Evolutionary conservation across 176 grass and related monocot species (phyloP).

Genomic region (Olyra latifolia): DNA sequence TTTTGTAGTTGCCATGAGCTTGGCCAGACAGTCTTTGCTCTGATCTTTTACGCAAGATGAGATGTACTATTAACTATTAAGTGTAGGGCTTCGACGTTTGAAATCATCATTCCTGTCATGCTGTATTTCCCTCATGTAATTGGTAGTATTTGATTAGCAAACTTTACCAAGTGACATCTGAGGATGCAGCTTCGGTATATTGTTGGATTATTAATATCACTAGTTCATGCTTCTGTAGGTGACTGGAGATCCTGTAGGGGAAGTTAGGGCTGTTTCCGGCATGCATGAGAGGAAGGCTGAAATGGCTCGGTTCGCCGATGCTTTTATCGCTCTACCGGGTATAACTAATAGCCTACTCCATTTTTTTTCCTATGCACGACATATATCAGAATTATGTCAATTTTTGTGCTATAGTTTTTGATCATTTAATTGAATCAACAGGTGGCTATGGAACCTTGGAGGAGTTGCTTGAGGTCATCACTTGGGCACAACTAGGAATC

Average conservation of each 20-base stretch:
- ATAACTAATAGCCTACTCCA: background rate
- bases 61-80: background rate
- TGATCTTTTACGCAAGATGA: background rate
- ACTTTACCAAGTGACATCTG: background rate
- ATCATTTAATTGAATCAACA: background rate
- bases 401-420: background rate
- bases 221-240: slow-evolving; percentile 44
- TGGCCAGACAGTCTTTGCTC: background rate
- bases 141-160: background rate
- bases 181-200: background rate
- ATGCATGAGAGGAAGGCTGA: slow-evolving; percentile 97
- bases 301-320: slow-evolving; percentile 90
- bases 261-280: slow-evolving; percentile 81
- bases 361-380: background rate
- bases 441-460: slow-evolving; percentile 95
- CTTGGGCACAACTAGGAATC: slow-evolving; percentile 94
- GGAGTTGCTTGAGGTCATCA: slow-evolving; percentile 88
- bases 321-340: slow-evolving; percentile 96
- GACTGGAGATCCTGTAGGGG: slow-evolving; percentile 70
- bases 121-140: background rate
- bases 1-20: background rate
- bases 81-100: background rate
- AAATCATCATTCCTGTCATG: background rate
- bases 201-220: background rate
- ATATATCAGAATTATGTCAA: background rate